Base-by-base conservation (phyloP, 805 yeast species). In the Monosporozyma servazzii region DNA sequence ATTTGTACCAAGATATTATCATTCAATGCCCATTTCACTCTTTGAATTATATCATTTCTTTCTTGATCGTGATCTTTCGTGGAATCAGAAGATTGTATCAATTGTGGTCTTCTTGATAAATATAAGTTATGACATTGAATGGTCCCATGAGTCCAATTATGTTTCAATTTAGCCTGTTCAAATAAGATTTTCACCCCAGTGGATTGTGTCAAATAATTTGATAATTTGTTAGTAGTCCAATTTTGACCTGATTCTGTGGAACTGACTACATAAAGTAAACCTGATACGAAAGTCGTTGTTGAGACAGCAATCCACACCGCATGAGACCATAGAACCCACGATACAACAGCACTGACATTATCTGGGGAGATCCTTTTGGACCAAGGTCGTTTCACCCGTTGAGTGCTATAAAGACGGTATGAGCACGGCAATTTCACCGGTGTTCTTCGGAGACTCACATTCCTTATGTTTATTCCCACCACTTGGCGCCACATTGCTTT, bases 91-190 rank as follows among this genome's bases (percentile, higher is more conserved):
- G 18, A 20, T 18, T 37, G 15, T 18, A 5, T 13, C 25, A 13
- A 9, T 33, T 64, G 67, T 0, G 99, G 99, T 53, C 98, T 74
- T 56, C 86, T 76, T 48, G 95, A 85, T 0, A 90, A 89, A 65
- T 84, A 84, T 49, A 96, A 95, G 59, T 88, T 87, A 53, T 82
- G 79, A 67, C 93, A 85, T 44, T 84, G 79, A 50, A 93, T 87
- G 55, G 81, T 85, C 1, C 96, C 95, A 56, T 85, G 88, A 41
- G 82, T 76, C 96, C 97, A 90, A 96, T 96, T 90, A 51, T 87
- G 88, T 0, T 97, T 97, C 5, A 89, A 95, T 52, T 91, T 86
- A 1, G 98, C 99, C 64, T 81, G 84, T 64, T 91, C 98, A 62
- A 93, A 93, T 0, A 87, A 82, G 8, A 93, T 96, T 0, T 84